Percentiles rank a stretch among this genome's conserved stretches.
These are phyloP conservation scores for Isabelozyma heimii DNA, from an alignment of 805 yeast genomes.

Conservation along the genomic window DNA sequence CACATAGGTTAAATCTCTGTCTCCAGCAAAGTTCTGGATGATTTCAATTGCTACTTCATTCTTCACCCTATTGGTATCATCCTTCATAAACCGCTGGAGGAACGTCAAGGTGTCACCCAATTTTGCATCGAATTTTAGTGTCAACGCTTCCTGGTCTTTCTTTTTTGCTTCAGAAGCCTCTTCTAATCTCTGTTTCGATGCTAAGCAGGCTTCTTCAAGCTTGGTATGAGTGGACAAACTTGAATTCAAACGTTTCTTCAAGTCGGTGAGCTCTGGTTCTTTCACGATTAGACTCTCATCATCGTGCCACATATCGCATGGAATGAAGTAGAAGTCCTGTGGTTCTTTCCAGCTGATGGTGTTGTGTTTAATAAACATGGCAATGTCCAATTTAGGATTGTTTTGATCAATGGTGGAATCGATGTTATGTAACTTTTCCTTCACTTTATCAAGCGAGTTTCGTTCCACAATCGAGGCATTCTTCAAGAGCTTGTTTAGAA, in stretches of 20 bases:
- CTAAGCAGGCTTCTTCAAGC: slow-evolving; percentile 41
- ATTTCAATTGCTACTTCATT: slow-evolving; percentile 89
- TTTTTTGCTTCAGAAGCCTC: slow-evolving; percentile 36
- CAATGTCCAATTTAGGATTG: slow-evolving; percentile 69
- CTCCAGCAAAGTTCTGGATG: slow-evolving; percentile 81
- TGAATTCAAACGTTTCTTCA: slow-evolving; percentile 50
- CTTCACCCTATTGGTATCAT: slow-evolving; percentile 70
- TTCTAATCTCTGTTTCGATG: slow-evolving; percentile 51
- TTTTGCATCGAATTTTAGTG: slow-evolving; percentile 52
- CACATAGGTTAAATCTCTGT: slow-evolving; percentile 61
- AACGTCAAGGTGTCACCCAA: slow-evolving; percentile 50
- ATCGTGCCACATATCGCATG: slow-evolving; percentile 96
- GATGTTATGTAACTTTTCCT: slow-evolving; percentile 49
- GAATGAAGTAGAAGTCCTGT: slow-evolving; percentile 76
- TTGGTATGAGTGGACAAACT: slow-evolving; percentile 37
- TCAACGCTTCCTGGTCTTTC: slow-evolving; percentile 31
- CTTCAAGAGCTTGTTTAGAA: slow-evolving; percentile 66
- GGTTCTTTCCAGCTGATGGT: slow-evolving; percentile 77
- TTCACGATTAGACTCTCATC: slow-evolving; percentile 70
- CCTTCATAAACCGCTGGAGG: slow-evolving; percentile 62
- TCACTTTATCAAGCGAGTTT: slow-evolving; percentile 41
- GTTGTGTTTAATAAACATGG: slow-evolving; percentile 93
- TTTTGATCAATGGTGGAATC: slow-evolving; percentile 65
- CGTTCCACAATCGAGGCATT: slow-evolving; percentile 62
- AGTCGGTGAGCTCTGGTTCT: slow-evolving; percentile 54